Percentiles rank a stretch among this genome's conserved stretches.
Evolutionary conservation across 2,329 filamentous ascomycete species (phyloP).

Genomic region (Xylariaceae sp.): DNA sequence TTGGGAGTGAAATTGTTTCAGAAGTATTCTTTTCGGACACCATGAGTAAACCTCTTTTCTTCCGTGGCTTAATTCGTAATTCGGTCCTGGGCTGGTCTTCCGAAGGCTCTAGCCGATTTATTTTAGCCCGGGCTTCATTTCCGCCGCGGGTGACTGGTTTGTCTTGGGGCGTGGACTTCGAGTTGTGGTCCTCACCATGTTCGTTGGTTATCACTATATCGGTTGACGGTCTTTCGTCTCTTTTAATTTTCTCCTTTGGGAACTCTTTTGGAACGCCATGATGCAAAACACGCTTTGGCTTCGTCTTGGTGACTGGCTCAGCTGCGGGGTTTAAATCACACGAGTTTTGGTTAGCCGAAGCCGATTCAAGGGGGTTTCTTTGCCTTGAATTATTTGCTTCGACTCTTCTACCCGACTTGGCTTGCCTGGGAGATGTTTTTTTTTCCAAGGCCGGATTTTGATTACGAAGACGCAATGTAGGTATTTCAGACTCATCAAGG

Average conservation of each 20-base stretch:
- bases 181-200: too few species aligned
- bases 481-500: neutral
- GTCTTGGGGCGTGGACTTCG: too few species aligned
- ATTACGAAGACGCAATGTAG: neutral
- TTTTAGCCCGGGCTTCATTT: too few species aligned
- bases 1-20: too few species aligned
- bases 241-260: too few species aligned
- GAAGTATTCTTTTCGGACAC: constrained; percentile 32
- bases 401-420: neutral
- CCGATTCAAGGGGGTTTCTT: neutral
- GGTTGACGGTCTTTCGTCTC: too few species aligned
- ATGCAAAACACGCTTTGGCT: neutral
- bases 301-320: neutral
- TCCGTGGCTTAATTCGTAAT: constrained; percentile 42
- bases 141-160: too few species aligned
- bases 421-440: neutral
- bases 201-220: too few species aligned
- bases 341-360: neutral
- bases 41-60: constrained; percentile 45
- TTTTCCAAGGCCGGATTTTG: too few species aligned
- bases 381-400: neutral
- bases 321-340: neutral
- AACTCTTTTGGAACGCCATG: neutral
- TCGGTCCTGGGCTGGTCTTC: constrained; percentile 35
- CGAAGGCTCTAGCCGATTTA: neutral